A percentile compares a stretch with the other conserved stretches of the same genome.
Conservation (phyloP, 164 flowering plant genomes). For the Magnolia sinica region DNA sequence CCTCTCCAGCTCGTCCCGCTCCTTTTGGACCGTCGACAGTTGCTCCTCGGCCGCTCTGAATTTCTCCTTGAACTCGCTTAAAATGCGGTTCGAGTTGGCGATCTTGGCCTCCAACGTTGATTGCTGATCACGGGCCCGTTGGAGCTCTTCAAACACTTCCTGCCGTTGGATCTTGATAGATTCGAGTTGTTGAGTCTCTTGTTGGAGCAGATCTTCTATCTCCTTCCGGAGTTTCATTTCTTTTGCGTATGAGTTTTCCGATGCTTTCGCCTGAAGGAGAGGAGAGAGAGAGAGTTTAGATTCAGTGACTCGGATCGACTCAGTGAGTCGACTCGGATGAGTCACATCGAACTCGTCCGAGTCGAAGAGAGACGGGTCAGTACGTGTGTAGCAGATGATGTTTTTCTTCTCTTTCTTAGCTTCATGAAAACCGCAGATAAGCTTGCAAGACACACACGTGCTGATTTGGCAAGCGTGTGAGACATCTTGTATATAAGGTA, state of each 20-base stretch:
- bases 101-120: slow-evolving; percentile 43
- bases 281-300: neutral
- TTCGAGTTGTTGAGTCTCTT: slow-evolving; percentile 42
- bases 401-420: no score
- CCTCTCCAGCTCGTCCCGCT: slow-evolving; percentile 53
- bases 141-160: slow-evolving; percentile 41
- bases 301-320: neutral
- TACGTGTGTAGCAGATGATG: no score
- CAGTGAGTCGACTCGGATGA: no score
- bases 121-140: slow-evolving; percentile 34
- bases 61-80: slow-evolving; percentile 56
- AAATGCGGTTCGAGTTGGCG: slow-evolving; percentile 28
- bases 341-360: no score
- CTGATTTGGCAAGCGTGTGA: neutral
- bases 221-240: slow-evolving; percentile 49
- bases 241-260: slow-evolving; percentile 40
- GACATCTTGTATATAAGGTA: no score
- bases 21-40: slow-evolving; percentile 39
- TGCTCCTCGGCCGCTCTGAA: slow-evolving; percentile 57
- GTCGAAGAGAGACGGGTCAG: no score
- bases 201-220: slow-evolving; percentile 40
- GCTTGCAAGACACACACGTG: neutral
- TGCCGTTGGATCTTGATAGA: slow-evolving; percentile 35
- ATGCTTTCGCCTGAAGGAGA: slow-evolving; percentile 49
- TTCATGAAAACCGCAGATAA: no score